phyloP scores from a whole-genome alignment of 257 asterid genomes.

The Fraxinus excelsior region DNA sequence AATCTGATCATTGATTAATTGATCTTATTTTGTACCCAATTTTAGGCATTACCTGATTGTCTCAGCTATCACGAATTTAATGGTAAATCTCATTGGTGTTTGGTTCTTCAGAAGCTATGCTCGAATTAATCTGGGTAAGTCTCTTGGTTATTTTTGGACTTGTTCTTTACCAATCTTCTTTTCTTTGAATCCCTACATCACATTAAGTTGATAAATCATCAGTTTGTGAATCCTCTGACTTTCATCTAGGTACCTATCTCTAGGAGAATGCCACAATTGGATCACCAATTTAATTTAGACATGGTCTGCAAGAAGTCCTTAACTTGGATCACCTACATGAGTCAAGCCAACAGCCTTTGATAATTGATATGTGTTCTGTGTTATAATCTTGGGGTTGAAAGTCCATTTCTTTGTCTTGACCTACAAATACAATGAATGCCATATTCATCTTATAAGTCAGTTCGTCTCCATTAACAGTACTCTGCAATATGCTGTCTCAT shows the following conservation, averaged over 20 bases:
- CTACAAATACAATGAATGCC: not conserved
- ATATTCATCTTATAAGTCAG: not conserved
- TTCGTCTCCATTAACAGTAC: not conserved
- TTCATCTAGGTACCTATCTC: not conserved
- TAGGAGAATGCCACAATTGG: not conserved
- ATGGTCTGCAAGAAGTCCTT: not conserved
- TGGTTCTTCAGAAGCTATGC: constrained; percentile 98
- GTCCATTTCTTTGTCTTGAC: not conserved
- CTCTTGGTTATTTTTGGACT: constrained; percentile 23
- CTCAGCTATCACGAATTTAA: constrained; percentile 91
- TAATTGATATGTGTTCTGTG: not conserved
- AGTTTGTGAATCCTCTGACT: not conserved
- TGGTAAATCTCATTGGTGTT: constrained; percentile 96
- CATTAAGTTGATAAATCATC: not conserved
- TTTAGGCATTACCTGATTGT: constrained; percentile 90
- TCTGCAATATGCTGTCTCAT: not conserved
- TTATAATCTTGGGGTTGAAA: not conserved
- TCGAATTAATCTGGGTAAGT: constrained; percentile 81
- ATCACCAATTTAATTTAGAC: not conserved
- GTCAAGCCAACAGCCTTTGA: not conserved
- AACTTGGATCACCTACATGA: not conserved
- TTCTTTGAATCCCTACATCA: not conserved
- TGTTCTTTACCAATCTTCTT: not conserved
- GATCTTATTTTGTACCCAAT: constrained; percentile 16
- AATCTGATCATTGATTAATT: constrained; percentile 5